A percentile compares a stretch with the other conserved stretches of the same genome.
phyloP scores from a whole-genome alignment of 139 green algal species.

The Ettlia oleoabundans region DNA sequence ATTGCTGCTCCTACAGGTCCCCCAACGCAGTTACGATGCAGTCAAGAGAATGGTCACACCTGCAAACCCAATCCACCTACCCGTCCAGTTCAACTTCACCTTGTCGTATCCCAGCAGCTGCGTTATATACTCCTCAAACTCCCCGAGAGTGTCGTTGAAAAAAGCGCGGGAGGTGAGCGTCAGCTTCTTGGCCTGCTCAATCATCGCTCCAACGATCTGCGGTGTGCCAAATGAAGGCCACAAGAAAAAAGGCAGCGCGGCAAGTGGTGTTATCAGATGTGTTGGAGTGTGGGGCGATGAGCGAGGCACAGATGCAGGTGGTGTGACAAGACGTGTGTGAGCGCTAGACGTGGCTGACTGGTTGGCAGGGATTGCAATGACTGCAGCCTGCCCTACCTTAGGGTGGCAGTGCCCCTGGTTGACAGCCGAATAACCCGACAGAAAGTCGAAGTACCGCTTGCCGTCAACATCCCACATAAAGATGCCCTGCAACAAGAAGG shows the following conservation, averaged over 20 bases:
- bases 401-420: slow-evolving; percentile 98
- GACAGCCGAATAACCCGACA: slow-evolving; percentile 91
- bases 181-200: slow-evolving; percentile 83
- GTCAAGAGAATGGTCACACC: too few relatives aligned
- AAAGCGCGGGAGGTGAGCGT: slow-evolving; percentile 95
- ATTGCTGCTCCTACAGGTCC: neutral
- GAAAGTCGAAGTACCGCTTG: slow-evolving; percentile 90
- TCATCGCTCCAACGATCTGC: slow-evolving; percentile 89
- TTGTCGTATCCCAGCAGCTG: slow-evolving; percentile 94
- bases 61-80: neutral
- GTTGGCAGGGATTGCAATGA: too few relatives aligned
- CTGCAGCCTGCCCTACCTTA: slow-evolving; percentile 56
- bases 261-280: too few relatives aligned
- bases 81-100: slow-evolving; percentile 26
- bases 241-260: neutral
- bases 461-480: slow-evolving; percentile 46
- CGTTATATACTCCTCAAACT: slow-evolving; percentile 96
- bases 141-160: slow-evolving; percentile 95
- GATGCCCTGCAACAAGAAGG: neutral
- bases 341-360: too few relatives aligned
- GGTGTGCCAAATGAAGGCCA: neutral
- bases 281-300: too few relatives aligned
- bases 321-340: too few relatives aligned
- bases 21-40: neutral
- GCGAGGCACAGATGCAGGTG: too few relatives aligned